Evolutionary conservation across 225 moss, liverwort and hornwort genomes (phyloP), one percentile per base, ranked within the genome.

Genomic region (Antitrichia curtipendula): DNA sequence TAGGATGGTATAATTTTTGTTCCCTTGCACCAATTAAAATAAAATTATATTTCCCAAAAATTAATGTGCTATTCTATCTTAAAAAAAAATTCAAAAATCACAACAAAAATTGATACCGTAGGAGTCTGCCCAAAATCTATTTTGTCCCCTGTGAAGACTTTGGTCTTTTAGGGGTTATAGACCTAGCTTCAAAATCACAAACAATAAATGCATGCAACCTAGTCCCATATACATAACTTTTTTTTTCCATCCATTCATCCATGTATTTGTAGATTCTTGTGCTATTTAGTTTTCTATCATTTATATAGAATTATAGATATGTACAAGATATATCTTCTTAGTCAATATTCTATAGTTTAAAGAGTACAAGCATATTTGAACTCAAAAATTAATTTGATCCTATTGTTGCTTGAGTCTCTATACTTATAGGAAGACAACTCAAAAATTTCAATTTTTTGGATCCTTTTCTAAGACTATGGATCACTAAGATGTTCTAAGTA

Each of bases 61-160:
- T 14, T 24, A 40, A 14, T 69, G 7, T 14, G 0, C 25, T 69
- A 36, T 40, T 23, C 4, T 69, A 24, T 40, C 7, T 12, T 12
- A 3, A 2, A 6, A 3, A 2, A 6, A n/a, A n/a, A n/a, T 66
- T 62, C n/a, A 65, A 64, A 65, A 65, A 36, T 65, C 5, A 11
- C 22, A 12, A 66, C 21, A n/a, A 66, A 21, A 66, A 6, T 38
- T 40, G 2, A 38, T 23, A 40, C 0, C 0, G 0, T 13, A 68
- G 23, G 13, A 38, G 0, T 23, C 0, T 68, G 0, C 0, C 13
- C 0, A 68, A n/a, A 7, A 13, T 23, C 69, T 4, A 24, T 23
- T 23, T 23, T 40, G 13, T 13, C 10, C 6, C 2, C 0, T 0
- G 0, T 23, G 40, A 1, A 2, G 1, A 1, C 13, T 24, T 40